These are phyloP conservation scores for Rhodotorula sp. DNA, from an alignment of 1,284 basidiomycete genomes.

Conservation along the genomic window DNA sequence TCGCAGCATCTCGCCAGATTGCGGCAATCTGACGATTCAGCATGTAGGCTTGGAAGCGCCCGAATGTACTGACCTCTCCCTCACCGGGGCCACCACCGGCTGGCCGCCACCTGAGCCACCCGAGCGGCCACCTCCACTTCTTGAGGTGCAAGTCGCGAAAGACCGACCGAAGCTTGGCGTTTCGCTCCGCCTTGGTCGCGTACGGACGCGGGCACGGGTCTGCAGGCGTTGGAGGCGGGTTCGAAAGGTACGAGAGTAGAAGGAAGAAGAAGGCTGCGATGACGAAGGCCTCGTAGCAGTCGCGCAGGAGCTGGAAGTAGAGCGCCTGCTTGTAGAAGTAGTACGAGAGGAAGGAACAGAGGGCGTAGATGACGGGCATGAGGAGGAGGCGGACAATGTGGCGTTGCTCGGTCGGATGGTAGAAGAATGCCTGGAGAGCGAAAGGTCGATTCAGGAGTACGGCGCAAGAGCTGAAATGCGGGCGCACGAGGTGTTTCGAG, in stretches of 20 bases:
- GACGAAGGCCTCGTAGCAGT: conserved; percentile 70
- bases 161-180: conserved; percentile 56
- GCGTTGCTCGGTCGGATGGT: conserved; percentile 38
- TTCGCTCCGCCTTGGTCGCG: conserved; percentile 14
- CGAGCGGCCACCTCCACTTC: conserved; percentile 72
- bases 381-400: conserved; percentile 65
- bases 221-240: conserved; percentile 51
- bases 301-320: conserved; percentile 52
- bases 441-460: conserved; percentile 6
- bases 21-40: too few relatives aligned
- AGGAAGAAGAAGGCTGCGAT: conserved; percentile 77
- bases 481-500: conserved; percentile 65
- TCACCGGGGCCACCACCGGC: conserved; percentile 48
- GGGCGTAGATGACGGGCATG: conserved; percentile 66
- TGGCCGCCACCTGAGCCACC: conserved; percentile 65
- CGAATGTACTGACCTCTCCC: conserved; percentile 5
- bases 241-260: conserved; percentile 66
- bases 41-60: too few relatives aligned
- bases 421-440: conserved; percentile 20
- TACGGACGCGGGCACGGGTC: conserved; percentile 41
- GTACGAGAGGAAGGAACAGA: conserved; percentile 25
- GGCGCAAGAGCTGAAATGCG: conserved; percentile 61
- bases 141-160: conserved; percentile 53
- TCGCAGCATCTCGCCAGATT: too few relatives aligned
- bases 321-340: conserved; percentile 38